A percentile compares a stretch with the other conserved stretches of the same genome.
These are phyloP conservation scores for Brassica nigra DNA, from an alignment of 345 rosid genomes.

Conservation along the genomic window DNA sequence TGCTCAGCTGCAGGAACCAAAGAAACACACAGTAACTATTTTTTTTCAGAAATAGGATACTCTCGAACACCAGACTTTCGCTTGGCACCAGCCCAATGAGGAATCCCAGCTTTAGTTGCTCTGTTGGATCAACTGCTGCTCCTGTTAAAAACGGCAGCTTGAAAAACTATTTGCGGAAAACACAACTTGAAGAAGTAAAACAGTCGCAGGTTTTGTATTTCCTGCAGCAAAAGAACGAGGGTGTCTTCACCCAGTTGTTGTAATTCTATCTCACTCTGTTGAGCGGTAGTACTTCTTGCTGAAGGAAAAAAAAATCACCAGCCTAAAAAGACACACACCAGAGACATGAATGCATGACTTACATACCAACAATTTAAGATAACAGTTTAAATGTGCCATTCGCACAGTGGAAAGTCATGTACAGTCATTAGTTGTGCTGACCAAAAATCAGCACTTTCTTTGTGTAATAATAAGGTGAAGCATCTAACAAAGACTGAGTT, in stretches of 20 bases:
- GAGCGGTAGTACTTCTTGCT: slow-evolving; percentile 70
- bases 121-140: slow-evolving; percentile 61
- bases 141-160: slow-evolving; percentile 44
- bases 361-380: neutral
- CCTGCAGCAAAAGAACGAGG: slow-evolving; percentile 64
- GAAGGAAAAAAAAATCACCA: slow-evolving; percentile 77
- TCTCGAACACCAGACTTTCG: slow-evolving; percentile 94
- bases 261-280: slow-evolving; percentile 71
- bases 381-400: slow-evolving; percentile 7
- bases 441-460: neutral
- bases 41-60: slow-evolving; percentile 63
- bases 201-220: slow-evolving; percentile 22
- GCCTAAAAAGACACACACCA: slow-evolving; percentile 48
- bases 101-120: slow-evolving; percentile 90
- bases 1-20: too few species aligned
- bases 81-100: slow-evolving; percentile 87
- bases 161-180: slow-evolving; percentile 8
- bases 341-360: slow-evolving; percentile 15
- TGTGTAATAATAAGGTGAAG: neutral
- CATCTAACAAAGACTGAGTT: neutral
- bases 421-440: neutral
- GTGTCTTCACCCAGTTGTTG: slow-evolving; percentile 55
- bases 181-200: slow-evolving; percentile 16
- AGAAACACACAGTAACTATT: too few species aligned
- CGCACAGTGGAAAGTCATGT: neutral